phyloP scores from a whole-genome alignment of 306 rosid genomes.

The Dryas drummondii region DNA sequence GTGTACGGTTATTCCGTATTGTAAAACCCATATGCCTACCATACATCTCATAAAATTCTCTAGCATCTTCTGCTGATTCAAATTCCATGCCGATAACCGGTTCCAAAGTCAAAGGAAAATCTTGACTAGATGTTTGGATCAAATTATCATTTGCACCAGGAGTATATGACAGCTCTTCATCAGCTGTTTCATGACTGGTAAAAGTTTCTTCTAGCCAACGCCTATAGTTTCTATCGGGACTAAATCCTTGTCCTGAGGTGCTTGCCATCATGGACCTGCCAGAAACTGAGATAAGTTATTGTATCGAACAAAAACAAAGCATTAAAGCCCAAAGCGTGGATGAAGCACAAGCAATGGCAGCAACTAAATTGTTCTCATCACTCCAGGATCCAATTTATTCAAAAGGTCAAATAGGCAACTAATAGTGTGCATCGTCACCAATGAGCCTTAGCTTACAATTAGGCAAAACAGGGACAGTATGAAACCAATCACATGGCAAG shows the following conservation, averaged over 20 bases:
- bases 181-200: conserved; percentile 21
- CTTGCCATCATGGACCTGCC: conserved; percentile 22
- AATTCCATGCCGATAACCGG: conserved; percentile 23
- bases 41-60: conserved; percentile 24
- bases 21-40: conserved; percentile 27
- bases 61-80: conserved; percentile 24
- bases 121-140: conserved; percentile 22
- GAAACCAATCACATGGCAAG: too few relatives aligned
- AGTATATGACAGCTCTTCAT: conserved; percentile 18
- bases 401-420: too few relatives aligned
- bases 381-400: too few relatives aligned
- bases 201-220: conserved; percentile 23
- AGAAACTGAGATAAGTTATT: not conserved
- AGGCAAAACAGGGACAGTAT: too few relatives aligned
- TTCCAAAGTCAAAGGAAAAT: conserved; percentile 13
- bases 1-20: conserved; percentile 23
- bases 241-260: conserved; percentile 19
- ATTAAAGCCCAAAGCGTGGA: too few relatives aligned
- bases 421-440: too few relatives aligned
- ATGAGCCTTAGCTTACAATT: too few relatives aligned
- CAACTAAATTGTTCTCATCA: not conserved
- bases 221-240: conserved; percentile 18
- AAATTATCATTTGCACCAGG: conserved; percentile 9
- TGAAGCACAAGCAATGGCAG: not conserved
- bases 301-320: not conserved